Evolutionary conservation across 371 early-diverging fungal genomes (phyloP), one percentile per base, ranked within the genome.

Genomic region (Nematocida sp.): DNA sequence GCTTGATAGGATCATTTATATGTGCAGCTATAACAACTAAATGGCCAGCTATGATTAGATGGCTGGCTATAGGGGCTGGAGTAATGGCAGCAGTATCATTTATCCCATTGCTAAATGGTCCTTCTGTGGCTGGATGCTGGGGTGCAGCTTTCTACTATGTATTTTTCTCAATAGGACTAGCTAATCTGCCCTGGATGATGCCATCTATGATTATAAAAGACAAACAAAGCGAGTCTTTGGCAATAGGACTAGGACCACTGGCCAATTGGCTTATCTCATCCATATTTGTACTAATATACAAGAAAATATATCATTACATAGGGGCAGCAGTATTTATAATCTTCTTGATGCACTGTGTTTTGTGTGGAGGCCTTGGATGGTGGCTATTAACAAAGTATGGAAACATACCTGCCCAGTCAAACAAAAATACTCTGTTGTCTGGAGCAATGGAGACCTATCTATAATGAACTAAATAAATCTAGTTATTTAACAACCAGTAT

Each of bases 151-250:
- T 70, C 11, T 70, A 61, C 35, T 35, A 41, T 23, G 4, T 60
- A 0, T 47, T 57, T 35, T 70, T 70, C 31, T 57, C 74, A 17
- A 35, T 70, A 1, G 62, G 51, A 0, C 1, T 70, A 7, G 74
- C 74, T 27, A 46, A 15, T 60, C 48, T 70, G 1, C 74, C 74
- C 15, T 70, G 74, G 74, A 58, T 58, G 11, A 37, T 70, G 9
- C 74, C 74, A 5, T 41, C 48, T 2, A 35, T 70, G 32, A 9
- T 70, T 25, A 17, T 70, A 27, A n/a, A 25, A 19, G 61, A 47
- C 1, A 31, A 45, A 7, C 45, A 23, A 7, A 31, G 61, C 25
- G 21, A 47, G n/a, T 17, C 74, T 0, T 25, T 61, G 0, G 74
- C 74, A 21, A 38, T 49, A 27, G 74, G 74, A 0, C 32, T 70